Conservation (phyloP, 306 rosid species). For the Cucurbita pepo region DNA sequence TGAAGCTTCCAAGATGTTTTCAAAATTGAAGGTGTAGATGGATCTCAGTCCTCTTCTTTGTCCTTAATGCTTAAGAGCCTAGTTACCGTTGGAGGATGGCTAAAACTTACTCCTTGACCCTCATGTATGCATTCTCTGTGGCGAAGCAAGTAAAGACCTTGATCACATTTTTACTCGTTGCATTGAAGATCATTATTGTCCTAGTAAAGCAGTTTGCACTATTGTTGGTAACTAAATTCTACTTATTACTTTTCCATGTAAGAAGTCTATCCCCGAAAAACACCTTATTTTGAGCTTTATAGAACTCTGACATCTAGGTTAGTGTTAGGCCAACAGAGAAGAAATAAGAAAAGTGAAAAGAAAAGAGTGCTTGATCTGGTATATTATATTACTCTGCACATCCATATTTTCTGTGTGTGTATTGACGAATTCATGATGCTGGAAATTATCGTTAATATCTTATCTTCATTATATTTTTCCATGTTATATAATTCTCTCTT, state of each 20-base stretch:
- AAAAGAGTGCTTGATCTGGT: neutral
- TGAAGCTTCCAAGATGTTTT: neutral
- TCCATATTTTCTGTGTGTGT: neutral
- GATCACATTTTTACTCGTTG: neutral
- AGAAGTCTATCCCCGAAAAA: neutral
- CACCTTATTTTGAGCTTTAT: neutral
- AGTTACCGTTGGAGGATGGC: too few relatives aligned
- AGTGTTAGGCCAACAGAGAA: too few relatives aligned
- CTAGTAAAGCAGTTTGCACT: neutral
- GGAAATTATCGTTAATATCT: neutral
- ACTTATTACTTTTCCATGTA: neutral
- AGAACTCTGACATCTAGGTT: neutral
- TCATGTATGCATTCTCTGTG: neutral
- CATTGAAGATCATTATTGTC: neutral
- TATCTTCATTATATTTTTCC: neutral
- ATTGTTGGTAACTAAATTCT: neutral
- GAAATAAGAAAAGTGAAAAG: neutral
- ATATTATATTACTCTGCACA: neutral
- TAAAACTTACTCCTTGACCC: neutral
- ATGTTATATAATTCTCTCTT: neutral
- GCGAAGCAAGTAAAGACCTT: neutral
- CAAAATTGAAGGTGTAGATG: neutral
- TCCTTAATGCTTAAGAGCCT: too few relatives aligned
- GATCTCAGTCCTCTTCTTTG: neutral
- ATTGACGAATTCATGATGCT: neutral